A percentile compares a stretch with the other conserved stretches of the same genome.
These are phyloP conservation scores for Ceratocystis destructans DNA, from an alignment of 2,329 filamentous ascomycete species.

Conservation along the genomic window DNA sequence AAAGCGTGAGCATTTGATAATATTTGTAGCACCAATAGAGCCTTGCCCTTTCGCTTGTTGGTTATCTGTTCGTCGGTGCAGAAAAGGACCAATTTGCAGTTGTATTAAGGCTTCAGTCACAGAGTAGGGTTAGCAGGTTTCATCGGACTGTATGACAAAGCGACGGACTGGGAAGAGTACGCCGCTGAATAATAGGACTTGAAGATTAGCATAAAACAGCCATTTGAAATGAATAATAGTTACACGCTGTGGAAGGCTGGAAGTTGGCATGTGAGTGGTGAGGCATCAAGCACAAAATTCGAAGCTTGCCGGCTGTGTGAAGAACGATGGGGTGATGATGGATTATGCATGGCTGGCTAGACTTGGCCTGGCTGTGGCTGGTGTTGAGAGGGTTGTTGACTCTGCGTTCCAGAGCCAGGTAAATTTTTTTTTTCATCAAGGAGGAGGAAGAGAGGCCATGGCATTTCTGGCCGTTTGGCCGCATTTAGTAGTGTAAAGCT, in stretches of 20 bases:
- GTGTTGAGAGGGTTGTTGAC: no score
- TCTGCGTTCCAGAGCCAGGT: no score
- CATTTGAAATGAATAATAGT: background rate
- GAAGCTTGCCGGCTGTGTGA: background rate
- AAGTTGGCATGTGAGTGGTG: no score
- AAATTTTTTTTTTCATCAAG: no score
- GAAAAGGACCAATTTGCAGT: background rate
- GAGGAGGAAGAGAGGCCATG: no score
- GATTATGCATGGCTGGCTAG: no score
- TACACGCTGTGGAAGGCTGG: background rate
- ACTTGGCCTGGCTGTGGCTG: no score
- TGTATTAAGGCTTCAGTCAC: background rate
- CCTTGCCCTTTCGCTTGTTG: background rate
- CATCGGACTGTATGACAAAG: background rate
- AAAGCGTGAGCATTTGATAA: background rate
- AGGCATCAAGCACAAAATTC: background rate
- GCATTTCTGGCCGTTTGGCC: no score
- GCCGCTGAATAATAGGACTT: background rate
- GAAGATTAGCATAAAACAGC: background rate
- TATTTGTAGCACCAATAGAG: background rate
- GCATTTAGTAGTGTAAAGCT: no score
- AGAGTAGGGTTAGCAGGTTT: background rate
- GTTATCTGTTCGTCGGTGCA: background rate
- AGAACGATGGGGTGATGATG: background rate
- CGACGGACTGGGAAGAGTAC: background rate